phyloP scores from a whole-genome alignment of 2,329 filamentous ascomycete genomes.

The Dothideomycetes sp. region DNA sequence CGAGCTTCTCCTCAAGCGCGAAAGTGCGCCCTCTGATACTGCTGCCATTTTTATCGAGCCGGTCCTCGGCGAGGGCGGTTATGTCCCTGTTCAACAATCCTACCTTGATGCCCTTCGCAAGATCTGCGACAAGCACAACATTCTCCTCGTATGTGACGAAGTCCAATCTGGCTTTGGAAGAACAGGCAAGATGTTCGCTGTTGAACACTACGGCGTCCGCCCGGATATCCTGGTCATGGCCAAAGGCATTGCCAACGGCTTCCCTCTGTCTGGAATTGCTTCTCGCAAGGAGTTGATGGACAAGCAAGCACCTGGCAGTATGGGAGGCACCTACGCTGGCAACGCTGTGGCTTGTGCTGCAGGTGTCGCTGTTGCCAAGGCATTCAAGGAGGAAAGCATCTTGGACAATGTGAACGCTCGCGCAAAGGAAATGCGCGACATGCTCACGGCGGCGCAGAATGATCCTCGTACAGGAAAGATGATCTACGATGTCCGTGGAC shows the following conservation, averaged over 20 bases:
- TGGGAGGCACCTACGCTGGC: conserved; percentile 32
- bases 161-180: conserved; percentile 37
- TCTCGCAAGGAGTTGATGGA: conserved; percentile 30
- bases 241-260: conserved; percentile 22
- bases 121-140: conserved; percentile 36
- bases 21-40: conserved; percentile 28
- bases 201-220: conserved; percentile 34
- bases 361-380: conserved; percentile 28
- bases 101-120: conserved; percentile 31
- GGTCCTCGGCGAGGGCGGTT: conserved; percentile 30
- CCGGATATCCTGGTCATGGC: conserved; percentile 37
- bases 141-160: conserved; percentile 36
- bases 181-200: conserved; percentile 36
- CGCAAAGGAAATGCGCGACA: conserved; percentile 21
- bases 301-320: conserved; percentile 28
- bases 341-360: conserved; percentile 32
- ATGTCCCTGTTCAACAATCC: conserved; percentile 25
- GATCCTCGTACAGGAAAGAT: conserved; percentile 24
- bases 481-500: conserved; percentile 30
- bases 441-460: conserved; percentile 19
- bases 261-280: conserved; percentile 21
- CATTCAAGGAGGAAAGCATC: conserved; percentile 30
- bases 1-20: conserved; percentile 28
- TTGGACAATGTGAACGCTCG: conserved; percentile 29
- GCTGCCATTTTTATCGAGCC: conserved; percentile 30